Conservation (phyloP, 2,329 filamentous ascomycete genomes). For the Huntiella decipiens region DNA sequence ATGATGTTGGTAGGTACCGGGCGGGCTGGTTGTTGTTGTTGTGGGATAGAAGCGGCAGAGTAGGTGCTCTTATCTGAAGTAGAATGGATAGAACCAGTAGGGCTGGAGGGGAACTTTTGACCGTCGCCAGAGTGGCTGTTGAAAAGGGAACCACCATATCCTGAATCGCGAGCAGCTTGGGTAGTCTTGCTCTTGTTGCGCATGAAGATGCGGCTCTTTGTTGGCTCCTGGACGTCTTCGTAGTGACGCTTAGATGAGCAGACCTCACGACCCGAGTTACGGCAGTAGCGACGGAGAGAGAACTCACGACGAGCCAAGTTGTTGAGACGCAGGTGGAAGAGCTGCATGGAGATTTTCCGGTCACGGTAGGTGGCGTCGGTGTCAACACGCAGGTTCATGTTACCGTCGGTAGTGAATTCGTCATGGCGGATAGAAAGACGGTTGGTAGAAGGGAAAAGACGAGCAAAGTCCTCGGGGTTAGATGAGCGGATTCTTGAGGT, state of each 20-base stretch:
- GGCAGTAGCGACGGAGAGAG: conserved; percentile 76
- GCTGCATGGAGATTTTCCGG: conserved; percentile 47
- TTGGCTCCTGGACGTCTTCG: conserved; percentile 19
- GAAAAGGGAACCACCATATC: not conserved
- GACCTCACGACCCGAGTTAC: conserved; percentile 82
- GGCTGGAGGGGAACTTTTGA: not conserved
- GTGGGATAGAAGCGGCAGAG: conserved; percentile 13
- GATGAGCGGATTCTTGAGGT: conserved; percentile 53
- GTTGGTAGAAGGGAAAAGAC: conserved; percentile 70
- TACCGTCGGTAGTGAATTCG: conserved; percentile 74
- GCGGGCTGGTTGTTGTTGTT: conserved; percentile 15
- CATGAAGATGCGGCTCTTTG: conserved; percentile 5
- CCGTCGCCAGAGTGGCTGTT: not conserved
- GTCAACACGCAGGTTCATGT: conserved; percentile 89
- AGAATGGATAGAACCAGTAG: conserved; percentile 5
- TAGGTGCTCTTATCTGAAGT: conserved; percentile 1
- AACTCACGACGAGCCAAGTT: conserved; percentile 74
- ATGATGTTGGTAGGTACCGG: conserved; percentile 52
- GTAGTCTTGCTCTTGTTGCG: conserved; percentile 3
- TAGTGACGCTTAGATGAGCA: conserved; percentile 66
- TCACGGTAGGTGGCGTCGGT: conserved; percentile 45
- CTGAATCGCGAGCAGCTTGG: conserved; percentile 1
- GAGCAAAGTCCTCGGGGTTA: conserved; percentile 62
- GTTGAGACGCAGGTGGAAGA: conserved; percentile 92
- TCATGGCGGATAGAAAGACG: conserved; percentile 74